A percentile compares a stretch with the other conserved stretches of the same genome.
Conservation (phyloP, 306 rosid species). For the Carpinus viminea region DNA sequence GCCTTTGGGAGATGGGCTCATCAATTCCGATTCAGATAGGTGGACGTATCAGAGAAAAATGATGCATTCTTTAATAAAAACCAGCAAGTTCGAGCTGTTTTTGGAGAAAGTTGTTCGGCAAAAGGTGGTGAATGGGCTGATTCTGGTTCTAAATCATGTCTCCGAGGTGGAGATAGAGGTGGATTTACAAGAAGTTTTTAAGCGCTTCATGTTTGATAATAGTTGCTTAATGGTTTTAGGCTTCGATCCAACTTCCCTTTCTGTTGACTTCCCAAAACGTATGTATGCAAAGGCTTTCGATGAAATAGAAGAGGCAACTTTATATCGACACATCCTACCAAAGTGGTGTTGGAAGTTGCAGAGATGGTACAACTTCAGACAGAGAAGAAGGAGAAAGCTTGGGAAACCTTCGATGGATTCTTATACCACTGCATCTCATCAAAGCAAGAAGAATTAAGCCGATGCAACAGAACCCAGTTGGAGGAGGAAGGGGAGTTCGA, state of each 20-base stretch:
- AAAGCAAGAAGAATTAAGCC: conserved; percentile 19
- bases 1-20: conserved; percentile 36
- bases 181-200: conserved; percentile 35
- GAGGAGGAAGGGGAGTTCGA: not conserved
- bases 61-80: not conserved
- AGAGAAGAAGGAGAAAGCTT: conserved; percentile 36
- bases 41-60: conserved; percentile 30
- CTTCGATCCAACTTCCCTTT: conserved; percentile 17
- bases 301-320: conserved; percentile 18
- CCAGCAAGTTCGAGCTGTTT: conserved; percentile 15
- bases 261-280: not conserved
- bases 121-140: conserved; percentile 22
- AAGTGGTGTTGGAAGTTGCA: conserved; percentile 41
- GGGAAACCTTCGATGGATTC: conserved; percentile 33
- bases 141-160: conserved; percentile 25
- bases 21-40: conserved; percentile 26
- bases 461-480: not conserved
- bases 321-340: conserved; percentile 24
- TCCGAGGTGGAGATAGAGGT: not conserved
- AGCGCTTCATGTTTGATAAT: conserved; percentile 26
- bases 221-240: conserved; percentile 28
- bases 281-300: conserved; percentile 26
- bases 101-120: not conserved
- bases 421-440: conserved; percentile 27
- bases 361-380: conserved; percentile 39